Evolutionary conservation across 1,284 basidiomycete genomes (phyloP), one percentile per base, ranked within the genome.

Genomic region (Cutaneotrichosporon daszewskae): DNA sequence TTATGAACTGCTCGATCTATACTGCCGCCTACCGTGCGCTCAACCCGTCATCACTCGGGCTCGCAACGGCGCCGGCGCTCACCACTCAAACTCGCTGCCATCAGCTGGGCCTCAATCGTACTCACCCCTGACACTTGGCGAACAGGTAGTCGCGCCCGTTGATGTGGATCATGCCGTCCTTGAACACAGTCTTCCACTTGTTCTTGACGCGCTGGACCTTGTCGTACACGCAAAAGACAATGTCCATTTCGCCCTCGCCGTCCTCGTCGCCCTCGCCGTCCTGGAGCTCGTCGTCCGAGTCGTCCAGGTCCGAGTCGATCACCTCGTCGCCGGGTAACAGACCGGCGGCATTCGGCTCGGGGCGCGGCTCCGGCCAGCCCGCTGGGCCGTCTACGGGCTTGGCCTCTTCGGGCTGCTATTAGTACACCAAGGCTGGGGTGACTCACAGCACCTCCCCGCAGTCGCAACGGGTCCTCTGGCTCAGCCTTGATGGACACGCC

Each of bases 111-210:
- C 18, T 13, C 27, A 32, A 14, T 6, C 24, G 28, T 0, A 64
- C 69, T 59, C 45, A 69, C 69, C 69, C 69, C 32, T 59, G 92
- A 73, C 94, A 97, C 70, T 96, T 95, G 47, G 87, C 81, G 67
- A 99, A 99, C 22, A 98, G 78, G 72, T 98, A 99, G 65, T 99
- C 95, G 58, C 86, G 86, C 20, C 94, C 92, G 57, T 96, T 94
- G 56, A 97, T 82, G 60, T 92, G 89, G 45, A 97, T 89, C 81
- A 98, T 90, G 13, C 95, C 95, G 60, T 98, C 95, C 73, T 95
- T 95, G 50, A 99, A 79, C n/a, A 91, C 84, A 49, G 92, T 95
- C 77, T 98, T 98, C 95, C 95, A 99, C 76, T 97, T 99, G 77
- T 97, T 98, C 75, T 97, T 97, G 23, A 97, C 92, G 17, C 95